Evolutionary conservation across 345 rosid genomes (phyloP), one percentile per base, ranked within the genome.

Genomic region (Eucalyptus shirleyi): DNA sequence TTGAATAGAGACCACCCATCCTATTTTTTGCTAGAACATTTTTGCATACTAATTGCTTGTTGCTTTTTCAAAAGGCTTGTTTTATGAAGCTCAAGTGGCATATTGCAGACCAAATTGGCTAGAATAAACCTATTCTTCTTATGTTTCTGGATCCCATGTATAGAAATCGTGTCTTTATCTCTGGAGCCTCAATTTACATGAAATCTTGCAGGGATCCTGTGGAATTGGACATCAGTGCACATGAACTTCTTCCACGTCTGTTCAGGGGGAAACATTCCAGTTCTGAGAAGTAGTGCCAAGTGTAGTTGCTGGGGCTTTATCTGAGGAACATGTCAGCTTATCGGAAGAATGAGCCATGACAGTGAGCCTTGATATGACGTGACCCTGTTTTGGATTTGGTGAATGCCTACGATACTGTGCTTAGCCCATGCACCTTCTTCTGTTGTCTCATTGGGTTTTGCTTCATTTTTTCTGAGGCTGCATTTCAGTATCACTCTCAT

Each of bases 221-320:
- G 90, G 90, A 51, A 87, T 89, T 97, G 89, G 99, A 97, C 90
- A 93, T 96, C 32, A 87, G 93, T 50, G 93, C 95, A 47, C 99
- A 98, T 92, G 98, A 97, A 94, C 91, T 98, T 88, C 92, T 98
- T 89, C 99, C 99, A 1, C 97, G 98, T 53, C 88, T 98, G 30
- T 98, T 95, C 95, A 97, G 95, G 90, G 93, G 95, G 92, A 93
- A 92, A 90, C 87, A 91, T 83, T 86, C 90, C 59, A 88, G 67
- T 89, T 90, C 93, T 86, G 92, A 94, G 90, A 90, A 50, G 87
- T 86, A 65, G 65, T 77, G 90, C 83, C 83, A 40, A 21, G 83
- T 21, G 83, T 77, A 85, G 37, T 47, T 50, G 83, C 82, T 49
- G 28, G 28, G 55, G 60, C 34, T 67, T 88, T 47, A 69, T 49